Conservation (phyloP, 2,329 filamentous ascomycete species). For the Tolypocladium inflatum region DNA sequence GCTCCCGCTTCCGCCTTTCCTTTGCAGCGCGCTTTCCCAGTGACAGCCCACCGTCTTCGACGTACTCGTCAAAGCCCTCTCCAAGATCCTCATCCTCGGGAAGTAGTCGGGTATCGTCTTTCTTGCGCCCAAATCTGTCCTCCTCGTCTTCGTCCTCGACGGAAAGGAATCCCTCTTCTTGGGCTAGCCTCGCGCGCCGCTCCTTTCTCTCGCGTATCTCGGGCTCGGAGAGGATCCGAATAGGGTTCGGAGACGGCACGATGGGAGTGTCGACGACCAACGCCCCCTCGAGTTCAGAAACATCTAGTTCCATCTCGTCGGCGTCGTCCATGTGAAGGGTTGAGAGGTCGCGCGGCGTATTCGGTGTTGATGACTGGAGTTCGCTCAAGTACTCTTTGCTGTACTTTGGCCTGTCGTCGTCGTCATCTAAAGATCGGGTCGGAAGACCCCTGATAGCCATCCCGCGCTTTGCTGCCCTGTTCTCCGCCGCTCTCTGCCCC, state of each 20-base stretch:
- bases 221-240: conserved; percentile 64
- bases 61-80: conserved; percentile 88
- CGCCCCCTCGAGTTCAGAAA: conserved; percentile 53
- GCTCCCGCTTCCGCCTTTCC: conserved; percentile 55
- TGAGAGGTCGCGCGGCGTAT: conserved; percentile 59
- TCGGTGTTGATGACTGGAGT: conserved; percentile 76
- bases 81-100: conserved; percentile 85
- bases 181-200: conserved; percentile 68
- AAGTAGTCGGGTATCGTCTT: conserved; percentile 64
- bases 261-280: conserved; percentile 48
- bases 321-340: conserved; percentile 34
- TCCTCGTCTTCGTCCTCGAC: conserved; percentile 49
- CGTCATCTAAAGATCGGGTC: conserved; percentile 39
- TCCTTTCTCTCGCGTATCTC: conserved; percentile 91
- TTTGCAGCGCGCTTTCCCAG: conserved; percentile 71
- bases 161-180: conserved; percentile 58
- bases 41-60: conserved; percentile 72
- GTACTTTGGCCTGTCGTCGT: conserved; percentile 68
- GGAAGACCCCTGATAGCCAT: conserved; percentile 40
- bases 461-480: conserved; percentile 50
- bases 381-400: conserved; percentile 81
- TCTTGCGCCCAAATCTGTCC: conserved; percentile 30
- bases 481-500: conserved; percentile 55
- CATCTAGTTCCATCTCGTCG: conserved; percentile 45
- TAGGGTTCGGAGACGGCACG: conserved; percentile 19